These are phyloP conservation scores for Neurospora sp. DNA, from an alignment of 495 filamentous ascomycete genomes.

Conservation along the genomic window DNA sequence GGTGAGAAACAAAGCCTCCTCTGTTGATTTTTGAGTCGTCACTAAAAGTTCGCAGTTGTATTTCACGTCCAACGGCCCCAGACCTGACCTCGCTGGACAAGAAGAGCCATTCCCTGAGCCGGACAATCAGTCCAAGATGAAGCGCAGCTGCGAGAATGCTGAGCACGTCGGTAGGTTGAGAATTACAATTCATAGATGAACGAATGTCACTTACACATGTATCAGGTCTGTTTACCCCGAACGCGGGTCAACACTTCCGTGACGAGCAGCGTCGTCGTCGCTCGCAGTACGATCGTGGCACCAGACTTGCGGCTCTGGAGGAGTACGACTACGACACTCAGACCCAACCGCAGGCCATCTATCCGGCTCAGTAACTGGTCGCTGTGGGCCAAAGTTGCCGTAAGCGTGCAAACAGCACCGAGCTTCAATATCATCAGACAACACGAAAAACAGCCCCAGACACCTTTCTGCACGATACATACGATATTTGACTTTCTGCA, in stretches of 20 bases:
- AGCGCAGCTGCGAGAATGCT: conserved; percentile 73
- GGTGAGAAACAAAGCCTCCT: conserved; percentile 31
- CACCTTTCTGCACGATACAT: background rate
- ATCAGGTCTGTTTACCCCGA: conserved; percentile 61
- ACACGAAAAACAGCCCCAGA: background rate
- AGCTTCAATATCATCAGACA: background rate
- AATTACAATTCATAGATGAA: background rate
- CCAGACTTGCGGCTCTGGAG: conserved; percentile 49
- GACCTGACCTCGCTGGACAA: conserved; percentile 32
- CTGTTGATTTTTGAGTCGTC: background rate
- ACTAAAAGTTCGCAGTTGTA: conserved; percentile 35
- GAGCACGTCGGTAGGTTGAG: conserved; percentile 64
- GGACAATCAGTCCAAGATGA: conserved; percentile 78
- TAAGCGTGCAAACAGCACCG: background rate
- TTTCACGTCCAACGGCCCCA: conserved; percentile 33
- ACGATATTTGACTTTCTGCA: background rate
- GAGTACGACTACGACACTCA: conserved; percentile 41
- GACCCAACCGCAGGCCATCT: conserved; percentile 22
- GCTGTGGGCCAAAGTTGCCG: background rate
- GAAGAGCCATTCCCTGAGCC: conserved; percentile 67
- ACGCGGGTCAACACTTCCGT: conserved; percentile 59
- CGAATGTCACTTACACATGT: background rate
- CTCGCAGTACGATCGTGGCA: conserved; percentile 68
- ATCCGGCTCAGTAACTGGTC: conserved; percentile 12
- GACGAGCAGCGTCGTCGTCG: conserved; percentile 68